A percentile compares a stretch with the other conserved stretches of the same genome.
Evolutionary conservation across 2,329 filamentous ascomycete genomes (phyloP).

Genomic region (Mycosphaerella arachidis): DNA sequence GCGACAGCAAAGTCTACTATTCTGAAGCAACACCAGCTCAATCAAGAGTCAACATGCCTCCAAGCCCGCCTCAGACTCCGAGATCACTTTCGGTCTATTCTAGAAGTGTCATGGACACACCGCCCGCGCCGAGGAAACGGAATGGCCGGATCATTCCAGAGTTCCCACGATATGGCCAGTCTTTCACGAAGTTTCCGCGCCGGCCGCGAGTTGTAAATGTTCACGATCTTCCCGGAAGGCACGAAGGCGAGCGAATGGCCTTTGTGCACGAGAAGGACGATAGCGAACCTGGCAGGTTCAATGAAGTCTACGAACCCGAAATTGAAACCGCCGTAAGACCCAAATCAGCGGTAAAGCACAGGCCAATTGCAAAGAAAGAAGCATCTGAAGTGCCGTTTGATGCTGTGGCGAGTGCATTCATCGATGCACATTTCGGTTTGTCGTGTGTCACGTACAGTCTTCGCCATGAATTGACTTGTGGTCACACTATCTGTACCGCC

Average conservation of each 20-base stretch:
- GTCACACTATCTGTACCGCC: conserved; percentile 8
- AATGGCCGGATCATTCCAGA: background rate
- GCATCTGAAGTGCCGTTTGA: no score
- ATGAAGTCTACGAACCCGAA: background rate
- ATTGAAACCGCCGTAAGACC: background rate
- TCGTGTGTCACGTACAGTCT: conserved; percentile 4
- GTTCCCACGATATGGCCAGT: background rate
- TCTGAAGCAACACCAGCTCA: background rate
- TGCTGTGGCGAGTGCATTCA: background rate
- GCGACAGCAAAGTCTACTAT: background rate
- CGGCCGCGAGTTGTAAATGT: background rate
- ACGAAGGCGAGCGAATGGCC: no score
- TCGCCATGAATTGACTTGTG: conserved; percentile 5
- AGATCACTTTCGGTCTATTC: background rate
- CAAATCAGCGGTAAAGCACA: background rate
- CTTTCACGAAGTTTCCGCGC: background rate
- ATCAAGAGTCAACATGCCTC: background rate
- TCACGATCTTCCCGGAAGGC: background rate
- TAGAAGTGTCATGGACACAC: background rate
- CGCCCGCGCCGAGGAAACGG: background rate
- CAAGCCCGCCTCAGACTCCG: background rate
- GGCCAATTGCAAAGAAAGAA: background rate
- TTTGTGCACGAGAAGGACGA: background rate
- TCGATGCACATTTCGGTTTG: conserved; percentile 1
- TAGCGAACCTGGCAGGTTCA: background rate